Evolutionary conservation across 768 basidiomycete genomes (phyloP).

Genomic region (Macrocybe gigantea): DNA sequence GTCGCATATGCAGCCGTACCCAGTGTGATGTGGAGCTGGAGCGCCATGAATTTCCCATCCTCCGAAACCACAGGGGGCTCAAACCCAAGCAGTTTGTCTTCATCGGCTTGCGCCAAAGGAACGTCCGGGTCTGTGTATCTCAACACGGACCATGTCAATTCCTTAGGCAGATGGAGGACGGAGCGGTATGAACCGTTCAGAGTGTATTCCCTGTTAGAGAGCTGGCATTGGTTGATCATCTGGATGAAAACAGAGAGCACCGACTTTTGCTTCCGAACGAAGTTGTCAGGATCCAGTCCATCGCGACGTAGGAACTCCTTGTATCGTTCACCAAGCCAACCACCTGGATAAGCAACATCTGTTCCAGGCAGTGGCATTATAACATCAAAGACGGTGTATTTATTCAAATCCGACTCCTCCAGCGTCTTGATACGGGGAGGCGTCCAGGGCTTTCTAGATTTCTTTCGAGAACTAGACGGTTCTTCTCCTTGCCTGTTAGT

Average conservation of each 20-base stretch:
- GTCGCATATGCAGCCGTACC: slow-evolving; percentile 95
- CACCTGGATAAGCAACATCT: slow-evolving; percentile 90
- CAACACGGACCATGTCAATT: slow-evolving; percentile 76
- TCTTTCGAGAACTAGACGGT: slow-evolving; percentile 22
- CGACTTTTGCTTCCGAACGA: slow-evolving; percentile 85
- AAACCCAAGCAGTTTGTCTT: slow-evolving; percentile 83
- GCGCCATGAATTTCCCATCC: slow-evolving; percentile 79
- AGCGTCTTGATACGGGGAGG: slow-evolving; percentile 73
- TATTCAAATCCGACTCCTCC: slow-evolving; percentile 68
- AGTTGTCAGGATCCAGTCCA: slow-evolving; percentile 87
- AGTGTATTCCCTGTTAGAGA: slow-evolving; percentile 71
- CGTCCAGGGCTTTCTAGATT: slow-evolving; percentile 50
- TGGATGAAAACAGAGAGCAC: slow-evolving; percentile 13
- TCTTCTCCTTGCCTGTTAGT: slow-evolving; percentile 13
- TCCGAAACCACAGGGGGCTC: slow-evolving; percentile 61
- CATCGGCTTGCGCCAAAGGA: slow-evolving; percentile 89
- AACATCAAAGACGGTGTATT: slow-evolving; percentile 89
- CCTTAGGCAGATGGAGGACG: slow-evolving; percentile 79
- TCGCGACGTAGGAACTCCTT: slow-evolving; percentile 76
- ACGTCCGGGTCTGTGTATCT: slow-evolving; percentile 93
- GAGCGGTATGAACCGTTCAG: slow-evolving; percentile 91
- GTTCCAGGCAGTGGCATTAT: slow-evolving; percentile 97
- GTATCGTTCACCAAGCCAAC: slow-evolving; percentile 81
- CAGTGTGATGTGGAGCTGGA: slow-evolving; percentile 81
- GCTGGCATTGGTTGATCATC: background rate